Conservation (phyloP, 768 basidiomycete species). For the Boletus pseudo-olivaceus region DNA sequence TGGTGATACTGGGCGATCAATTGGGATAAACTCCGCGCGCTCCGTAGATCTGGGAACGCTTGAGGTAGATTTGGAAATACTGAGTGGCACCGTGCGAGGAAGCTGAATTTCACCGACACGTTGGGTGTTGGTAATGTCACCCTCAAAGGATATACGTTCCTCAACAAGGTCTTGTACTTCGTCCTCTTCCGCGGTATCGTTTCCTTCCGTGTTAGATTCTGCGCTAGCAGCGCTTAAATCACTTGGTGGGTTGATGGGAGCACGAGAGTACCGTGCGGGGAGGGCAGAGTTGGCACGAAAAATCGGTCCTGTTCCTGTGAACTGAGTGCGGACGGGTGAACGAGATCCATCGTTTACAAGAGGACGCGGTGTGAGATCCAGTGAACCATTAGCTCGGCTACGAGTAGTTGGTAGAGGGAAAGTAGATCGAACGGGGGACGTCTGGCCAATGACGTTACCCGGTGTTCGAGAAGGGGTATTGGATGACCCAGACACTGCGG, state of each 20-base stretch:
- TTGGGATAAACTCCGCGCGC: neutral
- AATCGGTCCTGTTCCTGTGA: constrained; percentile 31
- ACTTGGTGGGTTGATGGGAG: constrained; percentile 10
- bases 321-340: constrained; percentile 26
- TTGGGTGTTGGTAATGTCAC: constrained; percentile 43
- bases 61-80: constrained; percentile 29
- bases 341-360: constrained; percentile 16
- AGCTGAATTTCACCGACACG: constrained; percentile 43
- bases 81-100: constrained; percentile 54
- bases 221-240: constrained; percentile 6
- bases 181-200: constrained; percentile 25
- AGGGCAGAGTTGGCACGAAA: constrained; percentile 41
- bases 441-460: constrained; percentile 22
- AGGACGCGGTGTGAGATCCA: constrained; percentile 24
- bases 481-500: constrained; percentile 8
- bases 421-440: constrained; percentile 29
- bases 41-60: constrained; percentile 3
- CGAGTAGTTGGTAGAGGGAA: constrained; percentile 33
- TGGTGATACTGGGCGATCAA: constrained; percentile 23
- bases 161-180: constrained; percentile 30
- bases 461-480: constrained; percentile 9
- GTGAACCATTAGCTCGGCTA: constrained; percentile 19
- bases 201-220: constrained; percentile 20
- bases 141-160: constrained; percentile 21
- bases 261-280: constrained; percentile 35